Percentiles rank a stretch among this genome's conserved stretches.
phyloP scores from a whole-genome alignment of 139 green algal species.

The Chlorella sp. region DNA sequence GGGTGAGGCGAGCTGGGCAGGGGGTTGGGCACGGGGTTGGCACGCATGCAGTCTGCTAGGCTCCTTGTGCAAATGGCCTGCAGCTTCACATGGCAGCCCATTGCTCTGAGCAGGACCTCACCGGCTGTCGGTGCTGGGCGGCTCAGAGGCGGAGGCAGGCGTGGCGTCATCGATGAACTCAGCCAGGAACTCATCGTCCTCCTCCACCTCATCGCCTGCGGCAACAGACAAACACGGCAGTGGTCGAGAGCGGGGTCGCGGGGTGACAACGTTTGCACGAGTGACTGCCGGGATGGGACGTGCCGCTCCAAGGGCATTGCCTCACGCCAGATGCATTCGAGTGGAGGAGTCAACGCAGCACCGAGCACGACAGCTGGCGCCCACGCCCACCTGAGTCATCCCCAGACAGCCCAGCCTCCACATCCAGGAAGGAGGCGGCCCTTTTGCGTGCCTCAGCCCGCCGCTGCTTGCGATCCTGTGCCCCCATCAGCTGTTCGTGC shows the following conservation, averaged over 20 bases:
- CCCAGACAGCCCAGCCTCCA: constrained; percentile 6
- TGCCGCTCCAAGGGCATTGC: not conserved
- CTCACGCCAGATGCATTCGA: not conserved
- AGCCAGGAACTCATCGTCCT: not conserved
- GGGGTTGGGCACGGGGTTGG: not conserved
- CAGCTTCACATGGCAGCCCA: not conserved
- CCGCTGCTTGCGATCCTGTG: not conserved
- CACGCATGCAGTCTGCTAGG: too few relatives aligned
- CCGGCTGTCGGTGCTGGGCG: constrained; percentile 12
- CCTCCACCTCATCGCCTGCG: constrained; percentile 21
- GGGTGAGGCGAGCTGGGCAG: not conserved
- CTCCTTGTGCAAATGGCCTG: too few relatives aligned
- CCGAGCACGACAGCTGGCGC: not conserved
- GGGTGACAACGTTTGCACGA: too few relatives aligned
- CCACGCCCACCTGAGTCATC: constrained; percentile 14
- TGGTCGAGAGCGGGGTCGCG: not conserved
- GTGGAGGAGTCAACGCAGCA: too few relatives aligned
- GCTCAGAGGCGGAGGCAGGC: not conserved
- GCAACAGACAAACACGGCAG: not conserved
- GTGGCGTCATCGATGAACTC: constrained; percentile 17
- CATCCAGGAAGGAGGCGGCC: constrained; percentile 20
- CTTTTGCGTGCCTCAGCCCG: not conserved
- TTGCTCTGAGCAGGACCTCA: not conserved
- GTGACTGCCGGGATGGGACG: too few relatives aligned
- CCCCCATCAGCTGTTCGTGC: not conserved